Percentiles rank a stretch among this genome's conserved stretches.
phyloP scores from a whole-genome alignment of 441 rosid genomes.

The Pelargonium australe region DNA sequence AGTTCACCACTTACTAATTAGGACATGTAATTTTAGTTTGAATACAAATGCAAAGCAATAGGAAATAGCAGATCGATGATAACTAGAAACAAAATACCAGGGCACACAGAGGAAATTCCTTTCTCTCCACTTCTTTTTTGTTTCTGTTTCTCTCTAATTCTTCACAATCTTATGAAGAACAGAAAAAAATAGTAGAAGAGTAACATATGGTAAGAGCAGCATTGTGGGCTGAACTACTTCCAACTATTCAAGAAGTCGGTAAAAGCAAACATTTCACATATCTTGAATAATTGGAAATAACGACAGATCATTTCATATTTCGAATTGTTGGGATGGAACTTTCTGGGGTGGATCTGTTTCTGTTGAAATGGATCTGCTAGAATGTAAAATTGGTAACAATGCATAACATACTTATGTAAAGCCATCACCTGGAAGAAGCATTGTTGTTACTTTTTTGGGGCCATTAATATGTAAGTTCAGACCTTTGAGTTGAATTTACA shows the following conservation, averaged over 20 bases:
- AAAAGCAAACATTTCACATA: not conserved
- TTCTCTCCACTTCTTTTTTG: not conserved
- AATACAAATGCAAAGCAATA: not conserved
- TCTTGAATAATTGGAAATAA: not conserved
- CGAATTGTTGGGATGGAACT: too few species aligned
- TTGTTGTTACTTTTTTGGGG: not conserved
- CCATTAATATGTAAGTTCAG: not conserved
- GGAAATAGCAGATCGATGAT: not conserved
- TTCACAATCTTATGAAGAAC: not conserved
- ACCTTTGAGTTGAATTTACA: constrained; percentile 3
- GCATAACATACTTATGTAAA: too few species aligned
- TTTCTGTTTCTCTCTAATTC: not conserved
- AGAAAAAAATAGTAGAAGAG: not conserved
- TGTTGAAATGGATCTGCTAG: constrained; percentile 6
- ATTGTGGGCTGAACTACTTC: not conserved
- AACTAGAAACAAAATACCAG: not conserved
- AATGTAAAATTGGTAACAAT: not conserved
- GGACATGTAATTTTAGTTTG: not conserved
- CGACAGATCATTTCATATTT: too few species aligned
- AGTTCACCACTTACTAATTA: not conserved
- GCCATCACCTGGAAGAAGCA: not conserved
- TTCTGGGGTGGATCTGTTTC: not conserved
- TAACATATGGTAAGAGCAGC: not conserved
- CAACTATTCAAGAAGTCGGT: too few species aligned
- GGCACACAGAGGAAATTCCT: not conserved